Base-by-base conservation (phyloP, 345 rosid species). In the Sonneratia caseolaris region DNA sequence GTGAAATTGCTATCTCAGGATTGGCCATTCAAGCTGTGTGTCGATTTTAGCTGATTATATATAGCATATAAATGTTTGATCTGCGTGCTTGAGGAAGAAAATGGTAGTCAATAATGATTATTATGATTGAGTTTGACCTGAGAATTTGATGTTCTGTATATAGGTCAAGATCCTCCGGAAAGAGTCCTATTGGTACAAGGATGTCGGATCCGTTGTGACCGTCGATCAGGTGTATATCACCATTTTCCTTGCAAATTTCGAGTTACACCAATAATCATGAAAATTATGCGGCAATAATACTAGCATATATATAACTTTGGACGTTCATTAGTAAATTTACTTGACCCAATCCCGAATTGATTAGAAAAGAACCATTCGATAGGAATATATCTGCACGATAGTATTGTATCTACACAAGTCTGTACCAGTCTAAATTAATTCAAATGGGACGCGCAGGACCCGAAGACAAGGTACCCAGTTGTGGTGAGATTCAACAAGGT, bases 401-500 rank as follows among this genome's bases (percentile, higher is more conserved):
- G 18, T 12, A 1, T 10, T 14, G 14, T 48, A 2, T 48, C 3
- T 48, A 21, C n/a, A 19, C 12, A 59, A 4, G 10, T 27, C 35
- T 36, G 10, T 7, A 27, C 5, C 4, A 24, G 12, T 64, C 10
- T 32, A 18, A 62, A 7, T 11, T 62, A 24, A n/a, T 8, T 48
- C 0, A 48, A 48, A 12, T 10, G 16, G 53, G 53, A 14, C 53
- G 19, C n/a, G 10, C 35, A 79, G 82, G 82, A 79, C 68, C 79
- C 82, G 15, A 79, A 79, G 73, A 79, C 77, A 37, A 71, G 82
- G 70, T 79, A 79, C 67, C 82, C 82, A 2, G 82, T 79, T 19
- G 82, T 79, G 70, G 82, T 79, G 66, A 73, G 79, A 55, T 79
- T 79, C 69, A 71, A 62, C 73, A 76, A 79, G 68, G 79, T 79